A percentile compares a stretch with the other conserved stretches of the same genome.
These are phyloP conservation scores for Chlorella vulgaris DNA, from an alignment of 139 green algal species.

Conservation along the genomic window DNA sequence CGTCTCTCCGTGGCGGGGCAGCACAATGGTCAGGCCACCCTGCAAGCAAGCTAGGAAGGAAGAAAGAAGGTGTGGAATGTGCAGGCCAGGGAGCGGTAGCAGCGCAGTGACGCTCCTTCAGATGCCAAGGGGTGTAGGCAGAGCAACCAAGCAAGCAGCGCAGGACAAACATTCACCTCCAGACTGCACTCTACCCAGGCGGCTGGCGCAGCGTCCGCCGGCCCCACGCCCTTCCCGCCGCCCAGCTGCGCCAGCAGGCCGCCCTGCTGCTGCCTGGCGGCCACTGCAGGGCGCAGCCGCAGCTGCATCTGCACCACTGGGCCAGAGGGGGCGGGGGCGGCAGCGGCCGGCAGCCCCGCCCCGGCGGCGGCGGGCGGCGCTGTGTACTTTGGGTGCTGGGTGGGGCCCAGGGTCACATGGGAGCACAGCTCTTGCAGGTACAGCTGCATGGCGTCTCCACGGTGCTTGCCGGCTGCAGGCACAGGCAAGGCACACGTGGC, in stretches of 20 bases:
- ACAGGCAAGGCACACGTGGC: neutral
- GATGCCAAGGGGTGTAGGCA: neutral
- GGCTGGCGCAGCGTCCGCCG: neutral
- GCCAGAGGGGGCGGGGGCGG: neutral
- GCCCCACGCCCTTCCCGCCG: neutral
- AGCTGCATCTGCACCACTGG: neutral
- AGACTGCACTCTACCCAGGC: conserved; percentile 9
- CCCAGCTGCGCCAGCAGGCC: conserved; percentile 20
- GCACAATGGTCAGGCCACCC: neutral
- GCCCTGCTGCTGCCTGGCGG: conserved; percentile 2
- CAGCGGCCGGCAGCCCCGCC: too few species aligned
- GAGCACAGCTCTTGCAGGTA: conserved; percentile 31
- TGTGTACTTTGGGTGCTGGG: conserved; percentile 27
- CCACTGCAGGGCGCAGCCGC: neutral
- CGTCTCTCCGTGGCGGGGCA: conserved; percentile 14
- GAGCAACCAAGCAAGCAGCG: neutral
- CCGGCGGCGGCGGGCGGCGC: neutral
- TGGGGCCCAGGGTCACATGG: neutral
- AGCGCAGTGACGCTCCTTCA: neutral
- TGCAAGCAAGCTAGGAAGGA: neutral
- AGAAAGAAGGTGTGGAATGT: neutral
- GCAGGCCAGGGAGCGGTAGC: too few species aligned
- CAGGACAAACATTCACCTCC: neutral
- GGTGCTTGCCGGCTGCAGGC: conserved; percentile 18
- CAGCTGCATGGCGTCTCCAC: conserved; percentile 25